phyloP scores from a whole-genome alignment of 371 early-diverging fungal genomes.

The Nematocida ironsii region DNA sequence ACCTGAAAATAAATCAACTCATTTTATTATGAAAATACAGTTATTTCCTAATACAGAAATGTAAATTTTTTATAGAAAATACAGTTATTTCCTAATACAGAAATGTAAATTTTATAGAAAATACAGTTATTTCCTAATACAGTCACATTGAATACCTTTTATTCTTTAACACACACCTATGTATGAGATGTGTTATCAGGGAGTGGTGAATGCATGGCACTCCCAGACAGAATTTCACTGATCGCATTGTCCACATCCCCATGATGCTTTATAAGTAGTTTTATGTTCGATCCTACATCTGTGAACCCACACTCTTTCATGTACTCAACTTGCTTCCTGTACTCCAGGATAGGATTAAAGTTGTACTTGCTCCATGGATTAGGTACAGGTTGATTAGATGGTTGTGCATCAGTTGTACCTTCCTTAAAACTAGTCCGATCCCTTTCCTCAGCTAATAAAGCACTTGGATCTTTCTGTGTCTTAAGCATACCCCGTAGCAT shows the following conservation, averaged over 20 bases:
- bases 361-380: conserved; percentile 50
- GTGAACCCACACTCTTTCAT: conserved; percentile 80
- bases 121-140: no score
- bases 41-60: no score
- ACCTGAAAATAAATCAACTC: not conserved
- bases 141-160: not conserved
- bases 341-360: conserved; percentile 68
- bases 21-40: no score
- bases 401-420: conserved; percentile 45
- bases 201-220: not conserved
- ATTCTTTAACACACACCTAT: conserved; percentile 4
- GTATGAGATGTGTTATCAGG: conserved; percentile 8
- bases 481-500: conserved; percentile 69
- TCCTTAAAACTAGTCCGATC: conserved; percentile 49
- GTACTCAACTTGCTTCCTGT: conserved; percentile 74
- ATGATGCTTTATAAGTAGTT: conserved; percentile 75
- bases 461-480: conserved; percentile 67
- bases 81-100: no score
- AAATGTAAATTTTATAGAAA: no score
- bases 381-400: conserved; percentile 53
- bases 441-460: conserved; percentile 18
- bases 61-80: no score
- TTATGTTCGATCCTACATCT: conserved; percentile 74
- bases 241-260: conserved; percentile 73
- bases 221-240: conserved; percentile 32